Conservation (phyloP, 2,329 filamentous ascomycete genomes). For the Pseudogymnoascus sp. region DNA sequence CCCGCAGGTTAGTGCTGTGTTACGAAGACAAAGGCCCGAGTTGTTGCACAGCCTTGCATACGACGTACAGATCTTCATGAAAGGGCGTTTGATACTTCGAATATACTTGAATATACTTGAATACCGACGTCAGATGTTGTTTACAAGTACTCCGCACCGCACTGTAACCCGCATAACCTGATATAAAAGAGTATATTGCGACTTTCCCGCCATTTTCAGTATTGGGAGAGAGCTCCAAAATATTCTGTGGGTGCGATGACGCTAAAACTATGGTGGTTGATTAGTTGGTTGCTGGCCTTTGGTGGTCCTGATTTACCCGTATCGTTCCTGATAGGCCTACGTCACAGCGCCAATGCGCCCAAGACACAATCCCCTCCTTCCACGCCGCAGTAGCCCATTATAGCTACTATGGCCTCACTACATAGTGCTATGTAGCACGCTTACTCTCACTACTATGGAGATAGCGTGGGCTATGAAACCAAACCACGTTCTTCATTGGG, state of each 20-base stretch:
- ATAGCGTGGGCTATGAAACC: not conserved
- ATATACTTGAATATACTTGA: not conserved
- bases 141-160: not conserved
- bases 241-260: not conserved
- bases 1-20: not conserved
- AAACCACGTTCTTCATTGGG: not conserved
- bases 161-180: not conserved
- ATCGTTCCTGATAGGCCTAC: conserved; percentile 3
- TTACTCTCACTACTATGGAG: not conserved
- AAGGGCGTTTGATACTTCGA: not conserved
- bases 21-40: not conserved
- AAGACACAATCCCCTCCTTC: not conserved
- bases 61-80: not conserved
- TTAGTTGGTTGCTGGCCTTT: not conserved
- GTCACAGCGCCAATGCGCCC: not conserved
- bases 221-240: not conserved
- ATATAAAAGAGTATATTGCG: not conserved
- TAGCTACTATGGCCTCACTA: not conserved
- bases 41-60: conserved; percentile 1
- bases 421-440: not conserved
- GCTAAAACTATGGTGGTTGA: not conserved
- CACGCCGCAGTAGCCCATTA: not conserved
- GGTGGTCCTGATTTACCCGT: not conserved
- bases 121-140: not conserved
- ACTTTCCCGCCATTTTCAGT: not conserved